A percentile compares a stretch with the other conserved stretches of the same genome.
Evolutionary conservation across 371 early-diverging fungal species (phyloP).

Genomic region (Circinella minor): DNA sequence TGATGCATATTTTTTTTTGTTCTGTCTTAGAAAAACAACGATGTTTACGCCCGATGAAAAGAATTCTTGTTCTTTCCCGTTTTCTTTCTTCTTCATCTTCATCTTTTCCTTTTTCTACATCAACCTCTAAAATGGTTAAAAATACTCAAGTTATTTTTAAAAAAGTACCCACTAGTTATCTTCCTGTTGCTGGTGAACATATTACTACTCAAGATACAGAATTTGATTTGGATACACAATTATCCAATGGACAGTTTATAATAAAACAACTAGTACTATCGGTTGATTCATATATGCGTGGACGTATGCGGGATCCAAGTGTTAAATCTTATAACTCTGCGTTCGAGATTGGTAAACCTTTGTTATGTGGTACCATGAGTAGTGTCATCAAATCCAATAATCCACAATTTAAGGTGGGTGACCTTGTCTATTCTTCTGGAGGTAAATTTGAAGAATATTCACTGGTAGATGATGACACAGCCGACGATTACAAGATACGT

Average conservation of each 20-base stretch:
- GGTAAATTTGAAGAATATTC: conserved; percentile 60
- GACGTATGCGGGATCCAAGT: conserved; percentile 60
- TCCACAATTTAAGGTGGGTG: conserved; percentile 59
- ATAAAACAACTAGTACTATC: conserved; percentile 49
- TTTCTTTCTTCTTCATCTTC: too few species aligned
- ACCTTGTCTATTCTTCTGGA: conserved; percentile 55
- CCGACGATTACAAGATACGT: conserved; percentile 29
- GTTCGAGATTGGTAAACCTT: conserved; percentile 59
- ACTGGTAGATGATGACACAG: conserved; percentile 24
- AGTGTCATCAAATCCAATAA: conserved; percentile 65
- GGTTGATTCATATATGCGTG: conserved; percentile 61
- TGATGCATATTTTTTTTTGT: too few species aligned
- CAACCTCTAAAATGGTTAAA: not conserved
- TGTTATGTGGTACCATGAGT: conserved; percentile 63
- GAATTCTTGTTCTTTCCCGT: too few species aligned
- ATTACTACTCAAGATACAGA: conserved; percentile 44
- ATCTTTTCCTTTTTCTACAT: too few species aligned
- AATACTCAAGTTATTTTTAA: conserved; percentile 38
- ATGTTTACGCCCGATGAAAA: too few species aligned
- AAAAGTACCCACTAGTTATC: conserved; percentile 40
- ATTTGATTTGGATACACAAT: conserved; percentile 47
- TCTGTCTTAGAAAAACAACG: too few species aligned
- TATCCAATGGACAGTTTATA: conserved; percentile 60
- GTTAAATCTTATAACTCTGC: conserved; percentile 56
- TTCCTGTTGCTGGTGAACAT: conserved; percentile 47